Percentiles rank a stretch among this genome's conserved stretches.
These are phyloP conservation scores for Zygoascus tannicola DNA, from an alignment of 805 yeast genomes.

Conservation along the genomic window DNA sequence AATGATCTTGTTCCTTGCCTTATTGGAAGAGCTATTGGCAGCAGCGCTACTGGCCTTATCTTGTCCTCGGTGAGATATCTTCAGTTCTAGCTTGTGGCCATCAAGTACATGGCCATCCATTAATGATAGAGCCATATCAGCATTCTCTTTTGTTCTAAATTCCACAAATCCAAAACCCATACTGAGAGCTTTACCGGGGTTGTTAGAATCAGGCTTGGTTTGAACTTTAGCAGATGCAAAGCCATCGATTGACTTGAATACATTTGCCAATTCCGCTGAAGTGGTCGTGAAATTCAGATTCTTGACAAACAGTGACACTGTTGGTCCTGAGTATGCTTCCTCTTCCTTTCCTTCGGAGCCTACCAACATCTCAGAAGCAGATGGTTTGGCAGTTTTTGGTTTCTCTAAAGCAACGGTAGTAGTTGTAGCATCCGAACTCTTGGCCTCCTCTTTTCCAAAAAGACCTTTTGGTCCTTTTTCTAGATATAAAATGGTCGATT, in stretches of 20 bases:
- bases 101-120: conserved; percentile 72
- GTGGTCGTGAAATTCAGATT: conserved; percentile 84
- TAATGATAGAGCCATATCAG: conserved; percentile 60
- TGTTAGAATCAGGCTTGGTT: conserved; percentile 79
- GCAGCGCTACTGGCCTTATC: conserved; percentile 14
- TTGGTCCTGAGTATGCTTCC: conserved; percentile 2
- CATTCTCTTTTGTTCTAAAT: conserved; percentile 69
- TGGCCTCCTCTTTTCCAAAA: conserved; percentile 40
- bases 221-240: conserved; percentile 75
- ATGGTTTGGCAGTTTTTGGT: conserved; percentile 29
- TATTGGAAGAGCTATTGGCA: conserved; percentile 21
- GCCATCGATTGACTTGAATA: conserved; percentile 67
- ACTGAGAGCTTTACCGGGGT: conserved; percentile 55
- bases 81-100: conserved; percentile 85
- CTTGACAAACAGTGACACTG: conserved; percentile 81
- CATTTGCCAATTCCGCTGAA: conserved; percentile 40
- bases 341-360: conserved; percentile 22
- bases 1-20: conserved; percentile 51
- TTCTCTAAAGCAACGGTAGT: not conserved
- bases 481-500: conserved; percentile 75
- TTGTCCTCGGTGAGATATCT: conserved; percentile 67
- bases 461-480: conserved; percentile 90
- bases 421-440: conserved; percentile 24
- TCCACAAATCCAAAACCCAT: conserved; percentile 99
- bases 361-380: conserved; percentile 38